A percentile compares a stretch with the other conserved stretches of the same genome.
Conservation (phyloP, 768 basidiomycete species). For the Psilocybe cyanescens region DNA sequence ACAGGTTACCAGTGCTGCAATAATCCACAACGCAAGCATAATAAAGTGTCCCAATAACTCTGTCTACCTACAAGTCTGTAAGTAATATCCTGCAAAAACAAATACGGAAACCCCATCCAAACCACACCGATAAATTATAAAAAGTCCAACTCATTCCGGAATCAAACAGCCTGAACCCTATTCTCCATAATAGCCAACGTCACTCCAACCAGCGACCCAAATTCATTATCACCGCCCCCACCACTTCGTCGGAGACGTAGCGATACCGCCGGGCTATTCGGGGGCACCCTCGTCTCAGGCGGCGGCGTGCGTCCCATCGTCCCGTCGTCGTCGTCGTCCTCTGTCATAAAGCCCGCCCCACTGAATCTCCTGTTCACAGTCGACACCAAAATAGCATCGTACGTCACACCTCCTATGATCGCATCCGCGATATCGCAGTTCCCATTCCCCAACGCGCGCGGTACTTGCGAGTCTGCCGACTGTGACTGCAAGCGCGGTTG, state of each 20-base stretch:
- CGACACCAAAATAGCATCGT: conserved; percentile 20
- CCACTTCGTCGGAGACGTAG: not conserved
- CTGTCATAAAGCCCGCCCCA: not conserved
- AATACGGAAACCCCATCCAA: not conserved
- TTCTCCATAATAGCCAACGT: conserved; percentile 23
- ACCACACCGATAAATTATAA: not conserved
- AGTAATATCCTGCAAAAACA: no score
- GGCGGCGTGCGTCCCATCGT: conserved; percentile 12
- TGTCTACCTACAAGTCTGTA: no score
- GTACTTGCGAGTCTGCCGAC: not conserved
- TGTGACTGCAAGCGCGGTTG: not conserved
- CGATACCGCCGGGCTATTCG: conserved; percentile 5
- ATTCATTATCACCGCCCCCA: not conserved
- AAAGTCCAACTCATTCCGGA: not conserved
- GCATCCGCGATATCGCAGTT: not conserved
- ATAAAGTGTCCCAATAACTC: no score
- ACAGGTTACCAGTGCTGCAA: no score
- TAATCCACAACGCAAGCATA: no score
- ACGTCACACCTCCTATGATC: conserved; percentile 8
- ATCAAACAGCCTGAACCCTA: conserved; percentile 1
- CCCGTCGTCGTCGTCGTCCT: not conserved
- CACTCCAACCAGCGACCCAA: conserved; percentile 17
- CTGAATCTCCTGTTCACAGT: not conserved
- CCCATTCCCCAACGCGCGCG: not conserved
- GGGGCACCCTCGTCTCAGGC: conserved; percentile 1